Conservation (phyloP, 768 basidiomycete genomes). For the Serendipita sp. region DNA sequence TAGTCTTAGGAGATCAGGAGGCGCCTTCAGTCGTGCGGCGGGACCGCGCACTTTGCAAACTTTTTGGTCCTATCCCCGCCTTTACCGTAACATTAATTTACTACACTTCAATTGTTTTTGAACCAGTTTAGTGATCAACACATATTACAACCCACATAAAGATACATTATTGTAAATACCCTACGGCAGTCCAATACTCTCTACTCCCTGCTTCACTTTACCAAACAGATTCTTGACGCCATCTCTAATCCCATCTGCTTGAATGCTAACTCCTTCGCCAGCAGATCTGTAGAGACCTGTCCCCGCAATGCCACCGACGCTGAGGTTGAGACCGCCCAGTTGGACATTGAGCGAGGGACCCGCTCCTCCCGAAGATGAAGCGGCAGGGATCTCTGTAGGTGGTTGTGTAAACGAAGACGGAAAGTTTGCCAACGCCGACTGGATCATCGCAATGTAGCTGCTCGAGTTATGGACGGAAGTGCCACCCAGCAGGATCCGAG, state of each 20-base stretch:
- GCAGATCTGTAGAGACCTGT: slow-evolving; percentile 74
- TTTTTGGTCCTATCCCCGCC: slow-evolving; percentile 2
- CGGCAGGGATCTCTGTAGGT: slow-evolving; percentile 47
- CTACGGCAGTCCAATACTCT: slow-evolving; percentile 14
- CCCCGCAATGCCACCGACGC: slow-evolving; percentile 72
- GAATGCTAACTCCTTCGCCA: slow-evolving; percentile 48
- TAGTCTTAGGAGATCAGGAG: slow-evolving; percentile 13
- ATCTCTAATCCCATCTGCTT: slow-evolving; percentile 78
- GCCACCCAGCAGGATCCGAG: slow-evolving; percentile 75
- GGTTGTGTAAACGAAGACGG: slow-evolving; percentile 53
- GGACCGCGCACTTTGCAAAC: slow-evolving; percentile 12
- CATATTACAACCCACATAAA: background rate
- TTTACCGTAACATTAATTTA: background rate
- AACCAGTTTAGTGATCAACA: background rate
- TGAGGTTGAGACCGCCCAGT: slow-evolving; percentile 82
- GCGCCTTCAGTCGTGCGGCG: slow-evolving; percentile 12
- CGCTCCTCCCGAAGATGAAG: slow-evolving; percentile 27
- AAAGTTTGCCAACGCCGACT: slow-evolving; percentile 47
- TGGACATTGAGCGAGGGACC: slow-evolving; percentile 72
- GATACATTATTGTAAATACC: background rate
- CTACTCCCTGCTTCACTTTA: slow-evolving; percentile 70
- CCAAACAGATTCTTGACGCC: slow-evolving; percentile 77
- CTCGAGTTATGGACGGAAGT: slow-evolving; percentile 86
- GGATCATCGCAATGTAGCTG: slow-evolving; percentile 83
- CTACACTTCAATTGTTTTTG: background rate